A percentile compares a stretch with the other conserved stretches of the same genome.
phyloP scores from a whole-genome alignment of 257 asterid species.

The Primulina tabacum region DNA sequence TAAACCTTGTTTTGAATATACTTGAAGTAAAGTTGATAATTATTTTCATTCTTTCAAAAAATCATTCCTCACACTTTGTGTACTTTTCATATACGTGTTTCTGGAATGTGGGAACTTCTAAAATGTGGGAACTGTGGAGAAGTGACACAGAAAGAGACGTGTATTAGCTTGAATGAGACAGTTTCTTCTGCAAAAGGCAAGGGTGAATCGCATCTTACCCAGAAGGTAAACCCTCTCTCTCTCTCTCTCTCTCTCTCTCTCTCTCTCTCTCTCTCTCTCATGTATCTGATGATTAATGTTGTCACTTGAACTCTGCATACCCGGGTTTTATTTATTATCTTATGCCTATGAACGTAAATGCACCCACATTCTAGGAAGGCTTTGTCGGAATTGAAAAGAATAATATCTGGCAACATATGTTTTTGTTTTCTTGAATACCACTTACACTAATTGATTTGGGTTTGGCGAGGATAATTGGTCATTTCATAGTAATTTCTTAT shows the following conservation, averaged over 20 bases:
- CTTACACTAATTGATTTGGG: too few species aligned
- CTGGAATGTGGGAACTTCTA: conserved; percentile 69
- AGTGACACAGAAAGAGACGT: conserved; percentile 62
- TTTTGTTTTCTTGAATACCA: neutral
- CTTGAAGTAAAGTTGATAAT: conserved; percentile 5
- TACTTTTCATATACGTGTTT: conserved; percentile 31
- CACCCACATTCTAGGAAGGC: neutral
- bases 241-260: neutral
- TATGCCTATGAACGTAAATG: neutral
- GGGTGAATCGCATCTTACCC: conserved; percentile 60
- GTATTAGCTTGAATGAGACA: conserved; percentile 58
- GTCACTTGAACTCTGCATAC: too few species aligned
- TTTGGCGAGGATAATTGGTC: neutral
- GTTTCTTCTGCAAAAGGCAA: conserved; percentile 58
- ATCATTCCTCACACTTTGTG: neutral
- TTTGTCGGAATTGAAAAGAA: conserved; percentile 1
- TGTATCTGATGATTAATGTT: too few species aligned
- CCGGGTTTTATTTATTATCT: too few species aligned
- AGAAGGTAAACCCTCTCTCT: conserved; percentile 45
- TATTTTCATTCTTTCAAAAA: neutral
- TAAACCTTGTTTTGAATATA: neutral
- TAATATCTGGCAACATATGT: neutral
- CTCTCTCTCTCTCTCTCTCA: neutral
- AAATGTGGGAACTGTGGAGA: conserved; percentile 82
- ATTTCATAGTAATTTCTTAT: conserved; percentile 12